Evolutionary conservation across 2,329 filamentous ascomycete species (phyloP).

Genomic region (Coleophoma eucalyptorum): DNA sequence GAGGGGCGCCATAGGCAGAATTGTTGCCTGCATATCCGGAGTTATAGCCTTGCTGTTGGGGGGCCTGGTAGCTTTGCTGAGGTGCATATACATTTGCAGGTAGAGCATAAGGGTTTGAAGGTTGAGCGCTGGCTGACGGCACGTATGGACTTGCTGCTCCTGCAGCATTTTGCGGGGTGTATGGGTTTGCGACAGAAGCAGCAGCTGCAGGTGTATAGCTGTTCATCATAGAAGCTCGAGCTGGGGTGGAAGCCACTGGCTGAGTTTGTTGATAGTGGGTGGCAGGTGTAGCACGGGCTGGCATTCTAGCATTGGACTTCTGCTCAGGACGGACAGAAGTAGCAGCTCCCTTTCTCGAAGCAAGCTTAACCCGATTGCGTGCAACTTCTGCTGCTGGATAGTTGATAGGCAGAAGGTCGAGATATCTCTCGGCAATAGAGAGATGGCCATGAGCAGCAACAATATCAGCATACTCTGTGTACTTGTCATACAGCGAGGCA

Average conservation of each 20-base stretch:
- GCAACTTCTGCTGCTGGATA: constrained; percentile 88
- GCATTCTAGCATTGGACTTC: constrained; percentile 32
- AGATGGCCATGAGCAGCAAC: constrained; percentile 87
- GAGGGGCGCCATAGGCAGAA: constrained; percentile 23
- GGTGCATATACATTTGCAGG: constrained; percentile 28
- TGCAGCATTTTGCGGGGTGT: constrained; percentile 39
- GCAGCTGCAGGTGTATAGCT: constrained; percentile 30
- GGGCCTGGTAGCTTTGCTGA: constrained; percentile 33
- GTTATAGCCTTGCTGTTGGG: constrained; percentile 22
- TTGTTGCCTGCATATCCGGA: constrained; percentile 22
- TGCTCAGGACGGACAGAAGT: constrained; percentile 32
- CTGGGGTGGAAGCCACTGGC: constrained; percentile 24
- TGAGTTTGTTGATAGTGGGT: constrained; percentile 46
- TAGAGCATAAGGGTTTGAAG: constrained; percentile 32
- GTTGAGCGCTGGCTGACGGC: constrained; percentile 27
- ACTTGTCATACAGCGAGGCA: constrained; percentile 83
- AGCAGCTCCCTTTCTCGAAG: constrained; percentile 60
- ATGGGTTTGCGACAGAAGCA: constrained; percentile 39
- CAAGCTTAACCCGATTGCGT: constrained; percentile 78
- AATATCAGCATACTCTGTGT: constrained; percentile 95
- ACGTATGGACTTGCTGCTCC: constrained; percentile 45
- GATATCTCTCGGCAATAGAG: constrained; percentile 82
- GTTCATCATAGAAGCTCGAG: constrained; percentile 29
- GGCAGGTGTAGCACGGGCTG: constrained; percentile 38
- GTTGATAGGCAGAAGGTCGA: constrained; percentile 76